These are phyloP conservation scores for Lactifluus hygrophoroides DNA, from an alignment of 768 basidiomycete genomes.

Conservation along the genomic window DNA sequence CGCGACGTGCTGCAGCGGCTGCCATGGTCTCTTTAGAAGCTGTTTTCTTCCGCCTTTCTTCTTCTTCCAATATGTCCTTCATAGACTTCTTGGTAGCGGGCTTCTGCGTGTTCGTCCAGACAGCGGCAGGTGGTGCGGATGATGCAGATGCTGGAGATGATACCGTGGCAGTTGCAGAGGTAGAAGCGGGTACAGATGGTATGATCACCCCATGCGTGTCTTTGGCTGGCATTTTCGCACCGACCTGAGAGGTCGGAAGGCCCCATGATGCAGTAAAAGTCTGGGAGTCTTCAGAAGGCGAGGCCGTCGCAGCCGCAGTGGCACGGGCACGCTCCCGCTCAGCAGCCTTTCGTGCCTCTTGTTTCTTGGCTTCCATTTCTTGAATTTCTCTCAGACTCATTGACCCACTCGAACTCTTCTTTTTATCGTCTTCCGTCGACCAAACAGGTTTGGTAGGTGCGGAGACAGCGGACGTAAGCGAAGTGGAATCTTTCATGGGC, in stretches of 20 bases:
- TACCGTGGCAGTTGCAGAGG: slow-evolving; percentile 28
- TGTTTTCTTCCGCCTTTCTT: slow-evolving; percentile 73
- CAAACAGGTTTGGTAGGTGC: slow-evolving; percentile 47
- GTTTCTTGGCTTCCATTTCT: slow-evolving; percentile 79
- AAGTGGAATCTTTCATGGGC: slow-evolving; percentile 17
- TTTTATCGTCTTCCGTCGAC: slow-evolving; percentile 60
- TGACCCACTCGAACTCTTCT: slow-evolving; percentile 41
- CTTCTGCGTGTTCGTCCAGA: slow-evolving; percentile 66
- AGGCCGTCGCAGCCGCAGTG: slow-evolving; percentile 36
- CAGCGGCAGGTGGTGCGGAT: slow-evolving; percentile 33
- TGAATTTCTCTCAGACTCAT: slow-evolving; percentile 90
- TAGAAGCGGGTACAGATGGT: slow-evolving; percentile 37
- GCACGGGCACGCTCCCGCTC: slow-evolving; percentile 64
- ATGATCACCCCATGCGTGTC: slow-evolving; percentile 31
- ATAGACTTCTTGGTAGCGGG: slow-evolving; percentile 75
- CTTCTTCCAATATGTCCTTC: slow-evolving; percentile 99
- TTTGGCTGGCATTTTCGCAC: slow-evolving; percentile 24
- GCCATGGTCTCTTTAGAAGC: slow-evolving; percentile 38
- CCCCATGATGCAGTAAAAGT: slow-evolving; percentile 75
- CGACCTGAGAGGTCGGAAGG: slow-evolving; percentile 74
- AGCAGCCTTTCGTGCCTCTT: slow-evolving; percentile 65
- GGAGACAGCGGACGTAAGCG: slow-evolving; percentile 21
- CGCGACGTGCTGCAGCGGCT: slow-evolving; percentile 51
- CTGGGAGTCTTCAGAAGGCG: slow-evolving; percentile 47
- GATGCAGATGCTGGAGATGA: slow-evolving; percentile 22